Evolutionary conservation across 2,329 filamentous ascomycete genomes (phyloP), one percentile per base, ranked within the genome.

Genomic region (Cercospora berteroae): DNA sequence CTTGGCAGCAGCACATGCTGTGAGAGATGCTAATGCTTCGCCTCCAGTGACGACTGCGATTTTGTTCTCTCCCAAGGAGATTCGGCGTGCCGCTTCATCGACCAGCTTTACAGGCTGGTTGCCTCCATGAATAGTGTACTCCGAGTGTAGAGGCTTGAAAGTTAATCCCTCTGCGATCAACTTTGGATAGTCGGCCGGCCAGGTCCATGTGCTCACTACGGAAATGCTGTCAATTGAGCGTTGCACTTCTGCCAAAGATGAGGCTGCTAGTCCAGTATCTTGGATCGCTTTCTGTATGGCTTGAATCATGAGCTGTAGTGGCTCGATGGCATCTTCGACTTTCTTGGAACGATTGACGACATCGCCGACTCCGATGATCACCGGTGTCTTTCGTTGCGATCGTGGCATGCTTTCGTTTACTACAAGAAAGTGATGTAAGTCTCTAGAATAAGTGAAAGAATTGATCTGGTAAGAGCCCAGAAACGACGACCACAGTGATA

Each of bases 161-260:
- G 79, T 81, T 2, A 90, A 76, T 42, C 80, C 82, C 44, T 83
- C 71, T 0, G 84, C 80, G 5, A 91, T 74, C 1, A 87, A 77
- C 5, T 80, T 81, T 0, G 88, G 86, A 73, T 90, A 84, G 1
- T 81, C 77, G 73, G 90, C 90, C 0, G 85, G 83, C 88, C 88
- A 90, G 0, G 88, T 89, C 88, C 88, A 90, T 0, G 86, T 86
- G 48, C 81, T 82, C 9, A 90, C 87, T 4, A 89, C 83, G 52
- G 74, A 84, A 80, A 90, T 80, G 70, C 84, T 86, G 73, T 90
- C 87, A 62, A 89, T 84, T 0, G 77, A 76, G 0, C 78, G 72
- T 67, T 81, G 80, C 0, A 89, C 74, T 10, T 70, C 69, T 5
- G 72, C 61, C 2, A 74, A 65, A 1, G 73, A 44, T 1, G 75